Conservation (phyloP, 1,139 yeast species). For the Saccharomycopsis hybrid region DNA sequence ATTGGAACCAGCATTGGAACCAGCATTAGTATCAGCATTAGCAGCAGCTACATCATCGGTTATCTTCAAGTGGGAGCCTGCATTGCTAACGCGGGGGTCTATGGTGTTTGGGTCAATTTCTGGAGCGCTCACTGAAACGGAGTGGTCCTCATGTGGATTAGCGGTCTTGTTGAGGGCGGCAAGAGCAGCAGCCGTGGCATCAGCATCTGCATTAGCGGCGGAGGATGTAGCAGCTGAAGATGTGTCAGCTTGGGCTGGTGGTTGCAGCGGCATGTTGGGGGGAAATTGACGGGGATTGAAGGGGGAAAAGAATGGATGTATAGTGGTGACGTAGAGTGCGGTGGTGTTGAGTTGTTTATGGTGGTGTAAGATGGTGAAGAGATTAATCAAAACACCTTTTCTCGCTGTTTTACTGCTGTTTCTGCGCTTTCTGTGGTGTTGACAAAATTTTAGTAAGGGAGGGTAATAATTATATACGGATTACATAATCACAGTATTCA, state of each 20-base stretch:
- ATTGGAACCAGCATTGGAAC: too few relatives aligned
- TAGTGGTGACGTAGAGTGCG: neutral
- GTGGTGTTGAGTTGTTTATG: neutral
- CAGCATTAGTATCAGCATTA: neutral
- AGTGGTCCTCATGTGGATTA: too few relatives aligned
- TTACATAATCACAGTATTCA: too few relatives aligned
- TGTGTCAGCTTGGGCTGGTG: neutral
- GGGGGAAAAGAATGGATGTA: too few relatives aligned
- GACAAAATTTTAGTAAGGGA: too few relatives aligned
- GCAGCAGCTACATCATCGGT: neutral
- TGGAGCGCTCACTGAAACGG: too few relatives aligned
- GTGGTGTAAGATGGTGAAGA: too few relatives aligned
- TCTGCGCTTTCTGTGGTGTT: too few relatives aligned
- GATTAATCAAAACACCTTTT: slow-evolving; percentile 10
- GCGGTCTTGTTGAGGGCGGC: neutral
- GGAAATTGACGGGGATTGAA: too few relatives aligned
- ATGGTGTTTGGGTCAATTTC: too few relatives aligned
- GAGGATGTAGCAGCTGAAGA: neutral
- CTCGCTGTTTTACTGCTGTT: too few relatives aligned
- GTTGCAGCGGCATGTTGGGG: neutral
- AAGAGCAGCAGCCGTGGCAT: neutral
- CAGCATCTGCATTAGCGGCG: neutral
- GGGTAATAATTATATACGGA: too few relatives aligned
- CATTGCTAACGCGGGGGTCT: slow-evolving; percentile 4
- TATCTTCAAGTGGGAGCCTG: neutral